Percentiles rank a stretch among this genome's conserved stretches.
These are phyloP conservation scores for Populus deltoides DNA, from an alignment of 345 rosid genomes.

Conservation along the genomic window DNA sequence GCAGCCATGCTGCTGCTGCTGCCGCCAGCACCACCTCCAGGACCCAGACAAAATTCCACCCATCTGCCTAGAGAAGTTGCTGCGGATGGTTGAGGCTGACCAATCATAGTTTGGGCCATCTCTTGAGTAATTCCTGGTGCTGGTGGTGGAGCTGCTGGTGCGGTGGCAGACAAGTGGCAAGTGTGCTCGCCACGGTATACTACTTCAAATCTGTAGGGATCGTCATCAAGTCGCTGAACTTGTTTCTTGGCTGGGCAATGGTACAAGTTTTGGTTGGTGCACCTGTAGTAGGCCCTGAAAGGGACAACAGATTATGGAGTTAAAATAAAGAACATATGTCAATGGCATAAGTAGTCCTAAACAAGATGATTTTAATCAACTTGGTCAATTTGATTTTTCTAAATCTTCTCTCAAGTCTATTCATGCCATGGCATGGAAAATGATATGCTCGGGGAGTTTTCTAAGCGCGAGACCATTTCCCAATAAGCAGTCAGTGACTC, in stretches of 20 bases:
- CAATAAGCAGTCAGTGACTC: not conserved
- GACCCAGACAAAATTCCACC: slow-evolving; percentile 37
- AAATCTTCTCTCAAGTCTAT: not conserved
- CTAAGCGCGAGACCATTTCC: not conserved
- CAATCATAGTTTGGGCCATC: not conserved
- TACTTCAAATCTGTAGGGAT: slow-evolving; percentile 59
- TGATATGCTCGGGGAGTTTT: not conserved
- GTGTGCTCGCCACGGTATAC: slow-evolving; percentile 66
- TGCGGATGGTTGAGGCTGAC: slow-evolving; percentile 4
- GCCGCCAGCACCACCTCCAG: not conserved
- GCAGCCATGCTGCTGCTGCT: slow-evolving; percentile 6
- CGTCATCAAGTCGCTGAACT: slow-evolving; percentile 69
- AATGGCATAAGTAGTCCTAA: not conserved
- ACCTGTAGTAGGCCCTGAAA: slow-evolving; percentile 73
- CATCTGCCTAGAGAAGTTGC: slow-evolving; percentile 13
- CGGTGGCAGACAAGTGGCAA: slow-evolving; percentile 65
- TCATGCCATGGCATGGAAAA: not conserved
- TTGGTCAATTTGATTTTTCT: not conserved
- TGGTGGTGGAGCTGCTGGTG: slow-evolving; percentile 35
- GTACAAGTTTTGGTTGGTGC: slow-evolving; percentile 81
- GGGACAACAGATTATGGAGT: not conserved
- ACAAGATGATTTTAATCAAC: not conserved
- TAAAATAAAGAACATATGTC: not conserved
- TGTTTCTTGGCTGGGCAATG: slow-evolving; percentile 84
- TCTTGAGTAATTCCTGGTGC: not conserved